Evolutionary conservation across 1,284 basidiomycete genomes (phyloP).

Genomic region (Phellopilus nigrolimitatus): DNA sequence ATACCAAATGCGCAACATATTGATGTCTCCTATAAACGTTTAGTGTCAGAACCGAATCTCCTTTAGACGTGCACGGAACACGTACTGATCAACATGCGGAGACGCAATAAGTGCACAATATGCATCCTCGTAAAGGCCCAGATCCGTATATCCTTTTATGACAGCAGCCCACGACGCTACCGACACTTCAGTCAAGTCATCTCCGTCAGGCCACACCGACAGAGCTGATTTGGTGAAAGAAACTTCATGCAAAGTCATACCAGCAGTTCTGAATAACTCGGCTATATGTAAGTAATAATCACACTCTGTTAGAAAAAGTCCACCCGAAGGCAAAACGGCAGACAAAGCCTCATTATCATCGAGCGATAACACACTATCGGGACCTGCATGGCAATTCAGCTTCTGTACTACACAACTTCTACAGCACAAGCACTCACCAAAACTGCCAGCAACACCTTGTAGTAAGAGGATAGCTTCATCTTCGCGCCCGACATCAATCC

Average conservation of each 20-base stretch:
- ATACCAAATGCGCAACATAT: constrained; percentile 74
- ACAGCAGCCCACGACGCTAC: constrained; percentile 57
- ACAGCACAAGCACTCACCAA: constrained; percentile 51
- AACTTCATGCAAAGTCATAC: constrained; percentile 58
- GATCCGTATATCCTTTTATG: constrained; percentile 71
- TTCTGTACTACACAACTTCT: constrained; percentile 3
- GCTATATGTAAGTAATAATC: constrained; percentile 76
- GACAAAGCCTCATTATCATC: constrained; percentile 64
- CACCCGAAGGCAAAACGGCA: constrained; percentile 55
- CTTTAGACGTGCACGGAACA: constrained; percentile 24
- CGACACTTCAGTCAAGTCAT: constrained; percentile 52
- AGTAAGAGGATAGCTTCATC: constrained; percentile 72
- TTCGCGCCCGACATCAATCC: constrained; percentile 62
- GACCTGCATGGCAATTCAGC: constrained; percentile 36
- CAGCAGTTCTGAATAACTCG: constrained; percentile 62
- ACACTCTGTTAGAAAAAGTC: constrained; percentile 55
- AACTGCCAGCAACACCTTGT: constrained; percentile 71
- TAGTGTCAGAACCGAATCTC: constrained; percentile 13
- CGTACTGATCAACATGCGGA: constrained; percentile 76
- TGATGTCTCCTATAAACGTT: constrained; percentile 62
- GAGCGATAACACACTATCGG: constrained; percentile 44
- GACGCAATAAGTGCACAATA: constrained; percentile 72
- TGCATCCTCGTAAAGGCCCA: constrained; percentile 79
- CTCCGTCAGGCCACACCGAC: constrained; percentile 50
- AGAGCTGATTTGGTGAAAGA: constrained; percentile 75